Base-by-base conservation (phyloP, 2,329 filamentous ascomycete species). In the Aureobasidium sp. region DNA sequence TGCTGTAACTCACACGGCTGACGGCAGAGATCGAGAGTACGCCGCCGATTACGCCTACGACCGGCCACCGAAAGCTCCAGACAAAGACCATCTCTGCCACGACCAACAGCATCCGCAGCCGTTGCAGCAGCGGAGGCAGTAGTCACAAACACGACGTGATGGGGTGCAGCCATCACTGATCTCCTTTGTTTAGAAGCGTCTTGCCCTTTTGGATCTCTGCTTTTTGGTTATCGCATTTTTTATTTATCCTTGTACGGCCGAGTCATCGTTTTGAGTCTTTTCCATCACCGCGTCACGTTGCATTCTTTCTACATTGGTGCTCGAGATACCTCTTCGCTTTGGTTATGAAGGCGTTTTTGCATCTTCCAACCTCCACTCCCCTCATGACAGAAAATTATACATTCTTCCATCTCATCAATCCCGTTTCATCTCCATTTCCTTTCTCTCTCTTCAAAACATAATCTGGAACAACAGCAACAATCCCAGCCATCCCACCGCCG, bases 1-100 rank as follows among this genome's bases (percentile, higher is more conserved):
- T 42, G 33, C 60, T 17, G 62, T 37, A 49, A 62, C 40, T 58
- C 62, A 42, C 46, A 47, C 62, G 3, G 35, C 40, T 4, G 53
- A 57, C 7, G n/a, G 7, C 3, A 27, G 42, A 6, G 38, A 57
- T 23, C 38, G n/a, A 23, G 21, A 27, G 6, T 43, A 55, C 9
- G 37, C 53, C 25, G 53, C 53, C 4, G 53, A 57, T 4, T 57
- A 57, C 37, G 19, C 53, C 11, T 33, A 35, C 27, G 53, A 43
- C 37, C 38, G 29, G 13, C 38, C 53, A 7, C 53, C 53, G 10
- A 40, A 38, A 35, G 53, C 53, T n/a, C 53, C 53, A 10, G 53
- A 57, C 29, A 57, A 57, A 57, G 19, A 46, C 19, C 19, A 57
- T n/a, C 27, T 42, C 11, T n/a, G 25, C 8, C 45, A 47, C n/a